These are phyloP conservation scores for Lupinus albus DNA, from an alignment of 306 rosid genomes.

Conservation along the genomic window DNA sequence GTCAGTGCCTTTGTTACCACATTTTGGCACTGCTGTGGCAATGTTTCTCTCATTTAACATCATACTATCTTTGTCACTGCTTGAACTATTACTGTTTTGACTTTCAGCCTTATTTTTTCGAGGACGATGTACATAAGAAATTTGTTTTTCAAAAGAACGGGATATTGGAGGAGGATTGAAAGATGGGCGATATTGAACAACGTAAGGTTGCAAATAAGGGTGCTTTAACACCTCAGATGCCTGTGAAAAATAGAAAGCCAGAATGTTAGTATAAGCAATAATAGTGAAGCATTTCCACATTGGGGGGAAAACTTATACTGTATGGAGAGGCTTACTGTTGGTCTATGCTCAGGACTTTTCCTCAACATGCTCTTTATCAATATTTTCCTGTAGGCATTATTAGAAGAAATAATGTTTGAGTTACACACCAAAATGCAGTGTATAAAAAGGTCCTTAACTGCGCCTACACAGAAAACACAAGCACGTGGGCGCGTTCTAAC, in stretches of 20 bases:
- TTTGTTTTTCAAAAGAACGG: slow-evolving; percentile 65
- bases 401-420: slow-evolving; percentile 5
- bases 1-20: slow-evolving; percentile 58
- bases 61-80: slow-evolving; percentile 84
- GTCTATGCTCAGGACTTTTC: slow-evolving; percentile 94
- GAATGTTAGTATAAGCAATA: slow-evolving; percentile 30
- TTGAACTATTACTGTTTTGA: slow-evolving; percentile 81
- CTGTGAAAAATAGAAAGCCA: slow-evolving; percentile 53
- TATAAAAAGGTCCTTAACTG: slow-evolving; percentile 6
- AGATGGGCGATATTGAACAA: slow-evolving; percentile 76
- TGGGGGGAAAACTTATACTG: slow-evolving; percentile 23
- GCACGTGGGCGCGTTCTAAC: slow-evolving; percentile 13
- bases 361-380: slow-evolving; percentile 97
- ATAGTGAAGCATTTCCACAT: slow-evolving; percentile 24
- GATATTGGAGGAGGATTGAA: slow-evolving; percentile 54
- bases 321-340: slow-evolving; percentile 63
- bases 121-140: slow-evolving; percentile 48
- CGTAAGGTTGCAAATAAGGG: slow-evolving; percentile 92
- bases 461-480: not conserved
- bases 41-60: slow-evolving; percentile 70
- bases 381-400: slow-evolving; percentile 70
- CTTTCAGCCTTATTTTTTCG: slow-evolving; percentile 84
- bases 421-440: not conserved
- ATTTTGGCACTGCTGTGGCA: slow-evolving; percentile 42
- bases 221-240: slow-evolving; percentile 95